Percentiles rank a stretch among this genome's conserved stretches.
Conservation (phyloP, 2,329 filamentous ascomycete genomes). For the Achaetomium macrosporum region DNA sequence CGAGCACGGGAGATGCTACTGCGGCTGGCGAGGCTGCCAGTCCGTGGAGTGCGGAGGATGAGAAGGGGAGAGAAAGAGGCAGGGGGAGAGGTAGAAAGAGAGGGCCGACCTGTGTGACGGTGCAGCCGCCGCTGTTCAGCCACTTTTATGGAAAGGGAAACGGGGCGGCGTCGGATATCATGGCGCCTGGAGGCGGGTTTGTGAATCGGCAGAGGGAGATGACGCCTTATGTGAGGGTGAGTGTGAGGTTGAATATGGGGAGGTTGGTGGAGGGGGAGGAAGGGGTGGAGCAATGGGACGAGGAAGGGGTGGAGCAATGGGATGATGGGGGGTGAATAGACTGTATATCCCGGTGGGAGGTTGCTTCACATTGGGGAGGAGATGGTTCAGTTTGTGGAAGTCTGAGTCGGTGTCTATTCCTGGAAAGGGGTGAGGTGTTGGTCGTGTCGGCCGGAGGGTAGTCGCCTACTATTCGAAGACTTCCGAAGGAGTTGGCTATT, state of each 20-base stretch:
- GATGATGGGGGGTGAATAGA: background rate
- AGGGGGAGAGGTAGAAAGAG: background rate
- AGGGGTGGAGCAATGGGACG: slow-evolving; percentile 25
- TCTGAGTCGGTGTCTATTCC: no score
- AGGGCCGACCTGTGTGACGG: slow-evolving; percentile 25
- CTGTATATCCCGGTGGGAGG: no score
- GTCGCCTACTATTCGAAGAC: no score
- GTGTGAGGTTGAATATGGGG: slow-evolving; percentile 27
- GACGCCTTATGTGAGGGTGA: slow-evolving; percentile 27
- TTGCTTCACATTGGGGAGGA: no score
- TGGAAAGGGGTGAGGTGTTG: no score
- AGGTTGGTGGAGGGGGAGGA: slow-evolving; percentile 20
- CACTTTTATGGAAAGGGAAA: slow-evolving; percentile 25
- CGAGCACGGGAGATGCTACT: background rate
- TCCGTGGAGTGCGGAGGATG: background rate
- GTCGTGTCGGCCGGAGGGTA: no score
- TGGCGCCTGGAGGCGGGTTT: slow-evolving; percentile 27
- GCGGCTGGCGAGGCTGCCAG: background rate
- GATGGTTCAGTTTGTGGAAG: no score
- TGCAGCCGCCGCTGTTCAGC: slow-evolving; percentile 29
- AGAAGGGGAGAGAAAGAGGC: background rate
- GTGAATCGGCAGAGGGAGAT: slow-evolving; percentile 24
- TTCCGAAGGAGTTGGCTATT: no score
- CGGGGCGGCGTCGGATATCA: slow-evolving; percentile 27
- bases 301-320: slow-evolving; percentile 25